Percentiles rank a stretch among this genome's conserved stretches.
Conservation (phyloP, 305 asterid genomes). For the Rubia peregrina region DNA sequence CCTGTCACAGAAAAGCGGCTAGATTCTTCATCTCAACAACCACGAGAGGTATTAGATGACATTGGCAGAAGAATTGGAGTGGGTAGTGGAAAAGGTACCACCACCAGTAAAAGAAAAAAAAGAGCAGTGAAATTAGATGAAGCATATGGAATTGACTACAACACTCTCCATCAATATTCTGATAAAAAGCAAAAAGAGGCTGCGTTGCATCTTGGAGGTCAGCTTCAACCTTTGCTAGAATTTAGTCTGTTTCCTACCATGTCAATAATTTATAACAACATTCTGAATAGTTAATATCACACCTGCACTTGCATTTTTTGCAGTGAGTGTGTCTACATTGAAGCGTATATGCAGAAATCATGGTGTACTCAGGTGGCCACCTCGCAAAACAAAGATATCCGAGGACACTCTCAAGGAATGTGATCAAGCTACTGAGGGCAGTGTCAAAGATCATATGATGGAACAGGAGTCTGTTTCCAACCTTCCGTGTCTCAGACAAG, state of each 20-base stretch:
- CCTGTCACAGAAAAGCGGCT: no score
- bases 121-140: neutral
- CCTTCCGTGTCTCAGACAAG: neutral
- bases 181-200: neutral
- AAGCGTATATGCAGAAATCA: constrained; percentile 26
- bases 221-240: neutral
- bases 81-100: no score
- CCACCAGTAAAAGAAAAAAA: no score
- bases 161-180: neutral
- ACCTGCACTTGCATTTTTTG: neutral
- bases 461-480: neutral
- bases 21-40: no score
- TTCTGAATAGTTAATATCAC: no score
- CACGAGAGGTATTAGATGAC: no score
- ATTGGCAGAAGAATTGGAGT: no score
- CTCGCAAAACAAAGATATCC: neutral
- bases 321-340: constrained; percentile 24
- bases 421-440: constrained; percentile 41
- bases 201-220: neutral
- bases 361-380: constrained; percentile 23
- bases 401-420: constrained; percentile 12
- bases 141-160: neutral
- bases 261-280: no score
- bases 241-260: neutral
- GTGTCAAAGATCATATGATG: neutral